Base-by-base conservation (phyloP, 2,329 filamentous ascomycete species). In the Talaromyces sp. region DNA sequence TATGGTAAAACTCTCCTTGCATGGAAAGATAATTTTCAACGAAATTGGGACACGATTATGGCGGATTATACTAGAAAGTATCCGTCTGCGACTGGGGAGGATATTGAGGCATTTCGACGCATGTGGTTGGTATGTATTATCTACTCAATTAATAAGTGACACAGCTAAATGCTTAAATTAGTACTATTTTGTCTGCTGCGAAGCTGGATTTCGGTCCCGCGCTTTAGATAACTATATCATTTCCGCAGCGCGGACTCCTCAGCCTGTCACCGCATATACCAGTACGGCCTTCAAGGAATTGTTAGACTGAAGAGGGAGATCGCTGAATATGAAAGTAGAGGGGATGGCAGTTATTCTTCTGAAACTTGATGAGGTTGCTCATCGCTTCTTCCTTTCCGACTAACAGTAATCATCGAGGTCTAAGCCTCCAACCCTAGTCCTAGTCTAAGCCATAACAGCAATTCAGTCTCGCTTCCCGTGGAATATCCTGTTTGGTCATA, bases 111-210 rank as follows among this genome's bases (percentile, higher is more conserved):
- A 1, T 92, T 91, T 72, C 84, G 83, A 72, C 82, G 86, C 68
- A 91, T 91, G 74, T 92, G 89, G 90, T 84, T 90, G 81, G 84
- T 85, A 71, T 66, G 61, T 54, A n/a, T 50, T 19, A 35, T 33
- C 5, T 17, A 27, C 6, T 59, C 41, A 5, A n/a, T n/a, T n/a
- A n/a, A 5, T 19, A 15, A 19, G 17, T 35, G 50, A 10, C 31
- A 4, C 6, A 6, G 31, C 35, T 19, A 10, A 33, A 7, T 11
- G 33, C 13, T 56, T 49, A 60, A 37, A 13, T 15, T 58, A 87
- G 81, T 92, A 91, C 71, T 92, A 92, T 73, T 92, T 92, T 75
- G 82, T 85, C 25, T 92, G 92, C 73, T 91, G 89, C 68, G 89
- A 92, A 74, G 89, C 89, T 45, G 89, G 89, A 0, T 92, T 92